These are phyloP conservation scores for Cytospora schulzeri DNA, from an alignment of 2,329 filamentous ascomycete genomes.

Conservation along the genomic window DNA sequence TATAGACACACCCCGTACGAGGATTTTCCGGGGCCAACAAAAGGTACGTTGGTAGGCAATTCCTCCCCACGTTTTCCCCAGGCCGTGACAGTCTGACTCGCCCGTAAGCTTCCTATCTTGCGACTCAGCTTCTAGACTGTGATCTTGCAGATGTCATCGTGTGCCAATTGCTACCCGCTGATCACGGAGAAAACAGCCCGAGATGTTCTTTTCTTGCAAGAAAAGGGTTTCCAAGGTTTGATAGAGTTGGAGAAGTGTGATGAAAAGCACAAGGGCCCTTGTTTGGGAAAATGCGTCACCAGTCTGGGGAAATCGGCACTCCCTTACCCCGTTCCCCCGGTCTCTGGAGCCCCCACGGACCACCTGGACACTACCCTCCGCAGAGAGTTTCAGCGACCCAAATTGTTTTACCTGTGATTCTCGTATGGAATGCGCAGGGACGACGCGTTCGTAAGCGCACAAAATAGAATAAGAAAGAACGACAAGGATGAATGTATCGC, in stretches of 20 bases:
- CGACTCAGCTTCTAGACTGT: constrained; percentile 1
- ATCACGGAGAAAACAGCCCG: not conserved
- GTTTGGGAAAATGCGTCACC: constrained; percentile 20
- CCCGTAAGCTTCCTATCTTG: not conserved
- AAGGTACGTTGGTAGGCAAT: not conserved
- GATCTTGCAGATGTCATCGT: not conserved
- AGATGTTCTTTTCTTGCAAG: too few relatives aligned
- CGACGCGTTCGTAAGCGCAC: not conserved
- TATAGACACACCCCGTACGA: constrained; percentile 22
- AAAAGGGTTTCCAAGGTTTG: too few relatives aligned
- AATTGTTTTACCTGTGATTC: constrained; percentile 16
- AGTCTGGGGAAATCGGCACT: constrained; percentile 26
- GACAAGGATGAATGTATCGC: not conserved
- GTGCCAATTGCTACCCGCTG: not conserved
- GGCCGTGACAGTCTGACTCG: constrained; percentile 2
- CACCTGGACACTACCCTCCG: constrained; percentile 18
- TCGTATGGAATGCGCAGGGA: constrained; percentile 5
- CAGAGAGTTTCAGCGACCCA: constrained; percentile 20
- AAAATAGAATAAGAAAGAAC: not conserved
- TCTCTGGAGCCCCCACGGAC: constrained; percentile 23
- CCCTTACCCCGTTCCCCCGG: constrained; percentile 22
- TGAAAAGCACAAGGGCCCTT: not conserved
- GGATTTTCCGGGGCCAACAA: constrained; percentile 19
- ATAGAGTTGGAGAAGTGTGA: not conserved
- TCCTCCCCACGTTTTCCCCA: constrained; percentile 27